Evolutionary conservation across 768 basidiomycete species (phyloP).

Genomic region (Russula dissimulans): DNA sequence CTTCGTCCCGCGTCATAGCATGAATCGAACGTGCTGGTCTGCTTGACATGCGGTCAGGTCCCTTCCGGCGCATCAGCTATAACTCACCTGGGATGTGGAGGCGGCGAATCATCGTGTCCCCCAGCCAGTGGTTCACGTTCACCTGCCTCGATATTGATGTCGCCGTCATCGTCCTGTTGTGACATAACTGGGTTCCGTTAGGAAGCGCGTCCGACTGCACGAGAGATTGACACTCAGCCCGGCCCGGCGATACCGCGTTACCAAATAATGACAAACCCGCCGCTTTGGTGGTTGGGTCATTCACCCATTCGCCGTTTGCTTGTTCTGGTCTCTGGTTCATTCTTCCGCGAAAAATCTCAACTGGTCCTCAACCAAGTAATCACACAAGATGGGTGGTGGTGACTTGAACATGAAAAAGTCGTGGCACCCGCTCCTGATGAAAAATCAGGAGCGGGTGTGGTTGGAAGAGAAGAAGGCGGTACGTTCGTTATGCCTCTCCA

Average conservation of each 20-base stretch:
- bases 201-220: not conserved
- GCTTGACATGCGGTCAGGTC: constrained; percentile 4
- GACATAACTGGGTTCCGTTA: constrained; percentile 20
- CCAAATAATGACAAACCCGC: constrained; percentile 1
- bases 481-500: constrained; percentile 26
- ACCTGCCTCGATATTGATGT: constrained; percentile 25
- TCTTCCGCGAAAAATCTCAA: not conserved
- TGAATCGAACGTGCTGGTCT: constrained; percentile 79
- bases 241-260: not conserved
- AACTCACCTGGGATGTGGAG: constrained; percentile 21
- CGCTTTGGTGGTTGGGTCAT: no score
- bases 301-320: not conserved
- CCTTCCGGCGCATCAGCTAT: constrained; percentile 4
- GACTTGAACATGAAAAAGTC: constrained; percentile 99
- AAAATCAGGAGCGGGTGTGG: constrained; percentile 99
- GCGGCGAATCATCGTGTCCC: constrained; percentile 11
- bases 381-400: constrained; percentile 88
- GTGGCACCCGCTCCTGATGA: constrained; percentile 96
- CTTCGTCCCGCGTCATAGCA: constrained; percentile 73
- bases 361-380: constrained; percentile 18
- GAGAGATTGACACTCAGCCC: not conserved
- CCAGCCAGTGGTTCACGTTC: constrained; percentile 26
- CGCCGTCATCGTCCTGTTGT: constrained; percentile 21
- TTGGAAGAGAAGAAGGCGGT: constrained; percentile 95
- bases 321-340: not conserved